Conservation (phyloP, 2,329 filamentous ascomycete genomes). For the Tolypocladium cylindrosporum region DNA sequence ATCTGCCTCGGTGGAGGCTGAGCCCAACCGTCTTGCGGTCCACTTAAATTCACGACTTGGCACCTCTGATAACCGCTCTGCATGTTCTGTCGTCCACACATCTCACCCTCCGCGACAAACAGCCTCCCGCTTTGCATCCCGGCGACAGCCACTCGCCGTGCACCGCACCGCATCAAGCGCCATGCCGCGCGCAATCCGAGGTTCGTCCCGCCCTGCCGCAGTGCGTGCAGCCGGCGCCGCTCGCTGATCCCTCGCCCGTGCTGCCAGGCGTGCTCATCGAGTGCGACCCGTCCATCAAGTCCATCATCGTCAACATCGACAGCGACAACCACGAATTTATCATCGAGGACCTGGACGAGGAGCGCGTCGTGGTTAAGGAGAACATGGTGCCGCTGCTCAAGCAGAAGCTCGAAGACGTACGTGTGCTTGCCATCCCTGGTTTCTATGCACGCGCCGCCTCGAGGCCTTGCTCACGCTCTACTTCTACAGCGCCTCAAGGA, state of each 20-base stretch:
- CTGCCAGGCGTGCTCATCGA: slow-evolving; percentile 60
- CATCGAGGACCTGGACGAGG: slow-evolving; percentile 71
- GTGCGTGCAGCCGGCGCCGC: background rate
- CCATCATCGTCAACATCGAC: slow-evolving; percentile 72
- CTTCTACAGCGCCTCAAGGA: slow-evolving; percentile 35
- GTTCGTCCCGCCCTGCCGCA: slow-evolving; percentile 20
- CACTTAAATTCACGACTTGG: background rate
- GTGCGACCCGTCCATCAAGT: slow-evolving; percentile 80
- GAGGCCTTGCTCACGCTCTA: background rate
- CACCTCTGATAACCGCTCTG: background rate
- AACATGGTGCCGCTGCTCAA: slow-evolving; percentile 62
- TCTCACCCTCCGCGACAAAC: background rate
- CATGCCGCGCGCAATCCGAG: slow-evolving; percentile 50
- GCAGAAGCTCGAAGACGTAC: slow-evolving; percentile 55
- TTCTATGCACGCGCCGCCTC: background rate
- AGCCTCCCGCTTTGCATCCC: background rate
- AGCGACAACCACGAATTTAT: slow-evolving; percentile 61
- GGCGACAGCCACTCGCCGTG: background rate
- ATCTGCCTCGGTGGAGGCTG: background rate
- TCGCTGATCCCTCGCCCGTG: background rate
- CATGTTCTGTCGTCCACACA: background rate
- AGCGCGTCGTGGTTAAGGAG: slow-evolving; percentile 65
- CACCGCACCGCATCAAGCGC: slow-evolving; percentile 3
- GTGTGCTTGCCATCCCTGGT: slow-evolving; percentile 12
- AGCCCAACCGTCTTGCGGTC: background rate